Evolutionary conservation across 2,329 filamentous ascomycete genomes (phyloP).

Genomic region (Nannizziopsis barbatae): DNA sequence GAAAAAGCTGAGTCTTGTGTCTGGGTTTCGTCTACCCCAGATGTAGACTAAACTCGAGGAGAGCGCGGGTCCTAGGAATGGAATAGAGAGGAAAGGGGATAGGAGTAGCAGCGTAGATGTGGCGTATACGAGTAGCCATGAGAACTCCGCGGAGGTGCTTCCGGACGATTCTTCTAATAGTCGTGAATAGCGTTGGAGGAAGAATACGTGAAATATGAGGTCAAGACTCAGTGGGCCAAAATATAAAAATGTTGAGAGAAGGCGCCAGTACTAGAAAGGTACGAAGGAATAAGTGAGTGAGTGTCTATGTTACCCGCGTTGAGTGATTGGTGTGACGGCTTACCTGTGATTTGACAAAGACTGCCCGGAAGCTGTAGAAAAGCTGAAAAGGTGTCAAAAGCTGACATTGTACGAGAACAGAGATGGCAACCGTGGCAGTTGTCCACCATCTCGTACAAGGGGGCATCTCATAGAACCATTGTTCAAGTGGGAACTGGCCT

Average conservation of each 20-base stretch:
- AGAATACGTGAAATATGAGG: conserved; percentile 95
- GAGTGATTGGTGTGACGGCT: conserved; percentile 20
- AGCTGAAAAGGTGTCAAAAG: conserved; percentile 88
- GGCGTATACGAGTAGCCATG: conserved; percentile 83
- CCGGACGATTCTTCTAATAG: conserved; percentile 92
- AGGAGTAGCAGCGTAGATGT: conserved; percentile 66
- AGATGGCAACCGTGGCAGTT: conserved; percentile 76
- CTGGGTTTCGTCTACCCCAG: conserved; percentile 89
- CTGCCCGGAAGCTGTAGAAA: conserved; percentile 89
- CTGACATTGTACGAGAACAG: conserved; percentile 82
- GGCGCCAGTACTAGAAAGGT: conserved; percentile 69
- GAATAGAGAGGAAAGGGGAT: conserved; percentile 79
- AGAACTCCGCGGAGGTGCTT: conserved; percentile 81
- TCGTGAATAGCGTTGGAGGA: conserved; percentile 89
- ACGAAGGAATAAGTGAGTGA: conserved; percentile 9
- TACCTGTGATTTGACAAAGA: conserved; percentile 87
- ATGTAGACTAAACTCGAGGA: conserved; percentile 94
- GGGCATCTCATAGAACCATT: conserved; percentile 99
- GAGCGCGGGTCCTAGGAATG: conserved; percentile 85
- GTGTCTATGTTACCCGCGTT: background rate
- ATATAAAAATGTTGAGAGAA: conserved; percentile 94
- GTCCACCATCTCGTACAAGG: conserved; percentile 96
- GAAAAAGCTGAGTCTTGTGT: conserved; percentile 78
- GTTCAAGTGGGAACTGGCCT: conserved; percentile 67
- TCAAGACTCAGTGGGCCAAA: conserved; percentile 91